Evolutionary conservation across 768 basidiomycete species (phyloP).

Genomic region (Boletus patriciae): DNA sequence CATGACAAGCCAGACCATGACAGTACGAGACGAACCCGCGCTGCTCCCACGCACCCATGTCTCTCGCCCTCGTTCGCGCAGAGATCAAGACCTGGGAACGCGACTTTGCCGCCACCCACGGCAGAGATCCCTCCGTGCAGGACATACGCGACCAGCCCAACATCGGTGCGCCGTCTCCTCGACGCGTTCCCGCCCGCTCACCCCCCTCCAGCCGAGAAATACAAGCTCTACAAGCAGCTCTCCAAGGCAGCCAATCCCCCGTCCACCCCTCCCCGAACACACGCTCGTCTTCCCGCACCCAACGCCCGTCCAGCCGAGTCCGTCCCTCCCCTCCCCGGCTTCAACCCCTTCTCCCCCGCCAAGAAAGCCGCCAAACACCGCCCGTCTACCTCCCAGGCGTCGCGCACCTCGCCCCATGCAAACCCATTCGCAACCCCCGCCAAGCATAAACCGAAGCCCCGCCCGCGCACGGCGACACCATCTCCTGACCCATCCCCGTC

Average conservation of each 20-base stretch:
- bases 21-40: too few relatives aligned
- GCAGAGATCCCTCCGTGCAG: constrained; percentile 60
- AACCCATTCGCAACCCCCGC: constrained; percentile 51
- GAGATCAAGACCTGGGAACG: constrained; percentile 82
- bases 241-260: constrained; percentile 44
- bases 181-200: background rate
- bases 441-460: constrained; percentile 34
- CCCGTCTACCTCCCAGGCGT: constrained; percentile 18
- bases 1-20: too few relatives aligned
- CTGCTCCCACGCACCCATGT: constrained; percentile 4
- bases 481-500: constrained; percentile 45
- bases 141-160: constrained; percentile 64
- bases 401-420: constrained; percentile 10
- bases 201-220: constrained; percentile 60
- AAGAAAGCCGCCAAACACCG: constrained; percentile 43
- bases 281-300: constrained; percentile 37
- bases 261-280: constrained; percentile 36
- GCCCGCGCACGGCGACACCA: constrained; percentile 24
- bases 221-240: constrained; percentile 79
- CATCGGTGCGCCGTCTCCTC: constrained; percentile 53
- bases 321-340: constrained; percentile 52
- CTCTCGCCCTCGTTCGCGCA: constrained; percentile 45
- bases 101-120: constrained; percentile 55
- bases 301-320: constrained; percentile 52
- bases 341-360: constrained; percentile 79